These are phyloP conservation scores for Solanum chilense DNA, from an alignment of 257 asterid species.

Conservation along the genomic window DNA sequence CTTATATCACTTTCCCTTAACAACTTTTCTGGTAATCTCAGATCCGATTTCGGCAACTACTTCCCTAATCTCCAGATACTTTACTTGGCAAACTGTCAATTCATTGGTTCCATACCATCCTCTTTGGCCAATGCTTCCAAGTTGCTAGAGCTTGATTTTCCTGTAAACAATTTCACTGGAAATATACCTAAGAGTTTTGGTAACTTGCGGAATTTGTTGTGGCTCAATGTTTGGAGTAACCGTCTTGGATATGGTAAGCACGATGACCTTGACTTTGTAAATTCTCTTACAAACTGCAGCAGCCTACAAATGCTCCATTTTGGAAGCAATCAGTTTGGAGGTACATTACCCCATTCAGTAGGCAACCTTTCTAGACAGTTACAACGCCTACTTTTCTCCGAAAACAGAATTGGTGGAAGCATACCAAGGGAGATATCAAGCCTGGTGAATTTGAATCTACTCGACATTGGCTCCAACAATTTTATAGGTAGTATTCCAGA, in stretches of 20 bases:
- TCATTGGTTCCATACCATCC: constrained; percentile 24
- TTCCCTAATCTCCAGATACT: constrained; percentile 19
- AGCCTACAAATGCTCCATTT: constrained; percentile 23
- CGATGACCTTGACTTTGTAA: constrained; percentile 22
- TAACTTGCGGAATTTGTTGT: constrained; percentile 4
- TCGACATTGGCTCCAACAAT: constrained; percentile 6
- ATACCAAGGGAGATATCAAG: constrained; percentile 28
- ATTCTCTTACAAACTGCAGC: constrained; percentile 5
- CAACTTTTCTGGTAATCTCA: constrained; percentile 24
- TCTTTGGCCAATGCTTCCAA: constrained; percentile 33
- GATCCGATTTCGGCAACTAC: constrained; percentile 16
- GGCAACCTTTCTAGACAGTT: constrained; percentile 23
- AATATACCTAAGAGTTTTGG: constrained; percentile 21
- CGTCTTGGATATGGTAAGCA: constrained; percentile 10
- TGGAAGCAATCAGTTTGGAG: constrained; percentile 21
- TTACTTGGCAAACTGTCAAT: constrained; percentile 17
- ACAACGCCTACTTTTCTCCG: constrained; percentile 4
- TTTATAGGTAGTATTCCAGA: constrained; percentile 31
- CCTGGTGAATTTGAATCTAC: constrained; percentile 15
- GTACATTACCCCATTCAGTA: constrained; percentile 17
- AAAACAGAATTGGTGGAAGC: constrained; percentile 23
- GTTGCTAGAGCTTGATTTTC: constrained; percentile 17
- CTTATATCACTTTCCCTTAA: constrained; percentile 15
- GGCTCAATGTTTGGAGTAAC: constrained; percentile 14
- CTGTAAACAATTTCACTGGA: constrained; percentile 26